Conservation (phyloP, 352 stramenopile species). For the Globisporangium orthogonon region DNA sequence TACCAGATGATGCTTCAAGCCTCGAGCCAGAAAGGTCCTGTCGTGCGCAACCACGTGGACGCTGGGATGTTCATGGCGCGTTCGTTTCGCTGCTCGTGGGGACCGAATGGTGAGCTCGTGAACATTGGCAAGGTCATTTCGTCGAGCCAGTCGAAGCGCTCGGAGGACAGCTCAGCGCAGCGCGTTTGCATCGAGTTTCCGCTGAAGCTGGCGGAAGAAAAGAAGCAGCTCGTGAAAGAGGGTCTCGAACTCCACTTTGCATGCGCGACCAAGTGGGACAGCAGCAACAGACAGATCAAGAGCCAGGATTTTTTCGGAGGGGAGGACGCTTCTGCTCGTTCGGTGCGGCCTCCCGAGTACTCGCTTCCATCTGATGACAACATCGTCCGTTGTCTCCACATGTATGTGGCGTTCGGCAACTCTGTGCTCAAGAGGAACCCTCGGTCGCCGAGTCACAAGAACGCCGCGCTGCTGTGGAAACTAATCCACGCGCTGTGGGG, state of each 20-base stretch:
- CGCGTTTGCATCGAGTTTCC: constrained; percentile 52
- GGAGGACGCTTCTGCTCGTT: constrained; percentile 15
- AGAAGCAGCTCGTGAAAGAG: constrained; percentile 40
- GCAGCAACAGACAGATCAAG: not conserved
- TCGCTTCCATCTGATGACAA: constrained; percentile 37
- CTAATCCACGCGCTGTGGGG: constrained; percentile 71
- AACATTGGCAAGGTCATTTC: constrained; percentile 48
- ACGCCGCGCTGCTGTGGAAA: constrained; percentile 48
- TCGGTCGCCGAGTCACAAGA: constrained; percentile 12
- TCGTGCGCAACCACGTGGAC: constrained; percentile 52
- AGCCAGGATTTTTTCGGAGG: constrained; percentile 19
- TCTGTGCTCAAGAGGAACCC: constrained; percentile 14
- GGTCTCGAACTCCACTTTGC: constrained; percentile 54
- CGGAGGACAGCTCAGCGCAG: constrained; percentile 16
- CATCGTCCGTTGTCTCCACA: constrained; percentile 52
- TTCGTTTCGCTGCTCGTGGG: constrained; percentile 80
- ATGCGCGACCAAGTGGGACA: constrained; percentile 21
- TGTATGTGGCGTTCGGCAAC: constrained; percentile 49
- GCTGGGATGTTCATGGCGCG: constrained; percentile 67
- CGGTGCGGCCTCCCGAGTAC: constrained; percentile 28
- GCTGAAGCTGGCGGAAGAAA: constrained; percentile 24
- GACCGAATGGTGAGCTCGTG: constrained; percentile 65
- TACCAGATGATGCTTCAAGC: constrained; percentile 62
- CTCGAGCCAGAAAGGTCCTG: constrained; percentile 23
- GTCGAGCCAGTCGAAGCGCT: constrained; percentile 10